phyloP scores from a whole-genome alignment of 768 basidiomycete species.

The Arthromyces matolae region DNA sequence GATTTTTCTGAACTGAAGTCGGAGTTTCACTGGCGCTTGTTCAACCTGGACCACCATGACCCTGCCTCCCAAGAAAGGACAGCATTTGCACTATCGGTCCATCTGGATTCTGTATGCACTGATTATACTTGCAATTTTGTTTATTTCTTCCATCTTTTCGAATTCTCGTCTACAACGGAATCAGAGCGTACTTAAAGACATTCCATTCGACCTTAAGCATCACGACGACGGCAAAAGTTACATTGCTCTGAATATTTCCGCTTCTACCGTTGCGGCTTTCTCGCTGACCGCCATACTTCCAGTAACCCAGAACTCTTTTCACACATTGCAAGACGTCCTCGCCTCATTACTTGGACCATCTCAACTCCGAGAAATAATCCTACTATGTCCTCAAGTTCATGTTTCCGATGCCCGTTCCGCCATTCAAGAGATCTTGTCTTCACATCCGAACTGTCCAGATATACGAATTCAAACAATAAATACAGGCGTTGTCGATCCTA shows the following conservation, averaged over 20 bases:
- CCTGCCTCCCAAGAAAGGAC: not conserved
- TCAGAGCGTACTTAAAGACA: not conserved
- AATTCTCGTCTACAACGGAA: not conserved
- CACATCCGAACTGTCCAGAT: constrained; percentile 35
- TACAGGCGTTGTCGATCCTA: constrained; percentile 17
- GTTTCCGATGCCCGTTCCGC: constrained; percentile 29
- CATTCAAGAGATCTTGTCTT: constrained; percentile 32
- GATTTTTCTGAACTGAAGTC: too few relatives aligned
- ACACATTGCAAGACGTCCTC: constrained; percentile 31
- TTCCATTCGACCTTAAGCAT: constrained; percentile 5
- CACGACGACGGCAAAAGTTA: constrained; percentile 7
- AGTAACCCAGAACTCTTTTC: constrained; percentile 34
- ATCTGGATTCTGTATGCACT: constrained; percentile 7
- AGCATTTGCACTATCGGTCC: not conserved
- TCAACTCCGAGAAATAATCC: constrained; percentile 40
- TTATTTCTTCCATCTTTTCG: constrained; percentile 2
- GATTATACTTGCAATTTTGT: constrained; percentile 7
- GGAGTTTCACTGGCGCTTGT: not conserved
- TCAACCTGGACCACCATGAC: not conserved
- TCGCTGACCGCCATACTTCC: constrained; percentile 50
- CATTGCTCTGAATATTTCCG: constrained; percentile 2
- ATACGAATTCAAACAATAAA: constrained; percentile 36
- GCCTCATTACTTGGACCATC: constrained; percentile 35
- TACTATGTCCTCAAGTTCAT: constrained; percentile 41
- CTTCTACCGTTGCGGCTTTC: constrained; percentile 16